Percentiles rank a stretch among this genome's conserved stretches.
Evolutionary conservation across 441 rosid genomes (phyloP).

Genomic region (Biscutella laevigata): DNA sequence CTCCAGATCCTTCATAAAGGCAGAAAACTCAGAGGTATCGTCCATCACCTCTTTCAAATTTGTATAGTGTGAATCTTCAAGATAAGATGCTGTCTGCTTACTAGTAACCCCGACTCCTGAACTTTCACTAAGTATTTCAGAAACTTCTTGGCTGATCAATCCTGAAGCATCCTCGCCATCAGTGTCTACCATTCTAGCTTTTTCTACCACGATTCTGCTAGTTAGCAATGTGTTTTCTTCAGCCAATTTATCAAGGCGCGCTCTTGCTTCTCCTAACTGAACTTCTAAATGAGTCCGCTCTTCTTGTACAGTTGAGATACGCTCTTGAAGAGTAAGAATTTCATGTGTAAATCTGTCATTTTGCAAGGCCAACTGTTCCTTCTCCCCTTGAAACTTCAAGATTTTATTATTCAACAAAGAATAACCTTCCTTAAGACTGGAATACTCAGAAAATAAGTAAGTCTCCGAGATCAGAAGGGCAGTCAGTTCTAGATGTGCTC

Average conservation of each 20-base stretch:
- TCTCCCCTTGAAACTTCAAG: slow-evolving; percentile 46
- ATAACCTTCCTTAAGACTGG: slow-evolving; percentile 34
- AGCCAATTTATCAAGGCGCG: slow-evolving; percentile 42
- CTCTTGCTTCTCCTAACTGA: slow-evolving; percentile 40
- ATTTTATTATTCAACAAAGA: slow-evolving; percentile 35
- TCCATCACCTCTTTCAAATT: slow-evolving; percentile 32
- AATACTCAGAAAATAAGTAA: slow-evolving; percentile 38
- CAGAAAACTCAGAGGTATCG: slow-evolving; percentile 36
- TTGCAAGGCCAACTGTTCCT: slow-evolving; percentile 34
- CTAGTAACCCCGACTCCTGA: slow-evolving; percentile 20
- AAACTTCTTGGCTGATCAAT: slow-evolving; percentile 23
- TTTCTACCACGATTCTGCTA: slow-evolving; percentile 38
- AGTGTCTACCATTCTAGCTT: slow-evolving; percentile 35
- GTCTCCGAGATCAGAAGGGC: slow-evolving; percentile 35
- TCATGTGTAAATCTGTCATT: slow-evolving; percentile 54
- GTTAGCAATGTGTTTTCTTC: slow-evolving; percentile 46
- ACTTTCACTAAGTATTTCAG: slow-evolving; percentile 26
- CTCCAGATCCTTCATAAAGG: slow-evolving; percentile 42
- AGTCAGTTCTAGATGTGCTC: slow-evolving; percentile 30
- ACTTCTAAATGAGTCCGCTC: slow-evolving; percentile 35
- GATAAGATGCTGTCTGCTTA: slow-evolving; percentile 23
- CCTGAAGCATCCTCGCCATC: slow-evolving; percentile 26
- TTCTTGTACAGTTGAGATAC: slow-evolving; percentile 37
- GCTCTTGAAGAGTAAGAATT: slow-evolving; percentile 48
- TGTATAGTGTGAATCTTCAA: slow-evolving; percentile 27